Base-by-base conservation (phyloP, 108 stramenopile species). In the Pinguiococcus pyrenoidosus region DNA sequence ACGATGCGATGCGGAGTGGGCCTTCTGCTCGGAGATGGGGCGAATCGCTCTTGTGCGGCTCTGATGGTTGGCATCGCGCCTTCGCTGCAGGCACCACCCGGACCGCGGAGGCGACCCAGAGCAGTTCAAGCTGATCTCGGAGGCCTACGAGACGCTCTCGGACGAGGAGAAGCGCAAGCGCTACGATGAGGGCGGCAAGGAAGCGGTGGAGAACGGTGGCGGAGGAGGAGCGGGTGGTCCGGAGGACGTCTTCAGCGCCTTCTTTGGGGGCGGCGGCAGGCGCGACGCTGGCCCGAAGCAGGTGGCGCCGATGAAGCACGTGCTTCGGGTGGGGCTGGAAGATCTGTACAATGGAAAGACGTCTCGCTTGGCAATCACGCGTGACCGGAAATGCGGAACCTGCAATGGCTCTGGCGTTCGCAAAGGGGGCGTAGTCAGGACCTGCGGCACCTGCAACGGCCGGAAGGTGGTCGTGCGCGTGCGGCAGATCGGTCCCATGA, bases 281-380 rank as follows among this genome's bases (percentile, higher is more conserved):
- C 13, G 70, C 9, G 50, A n/a, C n/a, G n/a, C n/a, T n/a, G 59
- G 5, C 49, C 46, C 9, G 6, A 28, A 12, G 29, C 25, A 29
- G 43, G 54, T 21, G 44, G 17, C 12, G n/a, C 53, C 39, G 46
- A 43, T 56, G 38, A 48, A 53, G 20, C 38, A 6, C 9, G 42
- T 12, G 17, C 23, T 28, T 7, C 48, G 40, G 55, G 90, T 92
- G 18, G 62, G 68, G 38, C 68, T 99, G 56, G 92, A 99, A 46
- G 93, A 99, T 62, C 68, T 96, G 55, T 99, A 94, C 81, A 94
- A 92, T 56, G 93, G 96, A 25, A 92, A 92, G 74, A 94, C 87
- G 0, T 81, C 84, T 55, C 89, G 86, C 43, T 71, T 96, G 43
- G 87, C 90, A 29, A 80, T 96, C 45, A 87, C 81, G 51, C 80